phyloP scores from a whole-genome alignment of 2,329 filamentous ascomycete species.

The Clonostachys sp. region DNA sequence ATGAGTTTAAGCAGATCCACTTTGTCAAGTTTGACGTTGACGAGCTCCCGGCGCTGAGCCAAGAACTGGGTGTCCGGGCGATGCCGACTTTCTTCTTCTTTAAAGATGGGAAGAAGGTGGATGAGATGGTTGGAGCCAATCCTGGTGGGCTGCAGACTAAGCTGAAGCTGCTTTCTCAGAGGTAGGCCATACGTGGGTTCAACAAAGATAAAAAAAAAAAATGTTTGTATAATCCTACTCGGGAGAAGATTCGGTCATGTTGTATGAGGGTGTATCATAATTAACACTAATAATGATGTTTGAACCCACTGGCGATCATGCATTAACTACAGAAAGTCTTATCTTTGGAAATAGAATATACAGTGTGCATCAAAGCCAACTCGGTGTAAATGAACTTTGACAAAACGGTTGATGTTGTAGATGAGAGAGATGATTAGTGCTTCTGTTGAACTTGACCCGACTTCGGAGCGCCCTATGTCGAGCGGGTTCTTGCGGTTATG shows the following conservation, averaged over 20 bases:
- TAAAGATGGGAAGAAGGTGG: conserved; percentile 70
- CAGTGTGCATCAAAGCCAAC: no score
- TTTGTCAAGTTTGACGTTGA: conserved; percentile 95
- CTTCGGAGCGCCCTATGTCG: background rate
- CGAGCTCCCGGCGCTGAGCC: conserved; percentile 67
- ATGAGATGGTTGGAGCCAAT: conserved; percentile 77
- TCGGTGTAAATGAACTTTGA: no score
- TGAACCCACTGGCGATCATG: no score
- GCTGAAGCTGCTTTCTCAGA: conserved; percentile 17
- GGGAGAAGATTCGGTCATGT: no score
- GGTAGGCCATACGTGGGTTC: background rate
- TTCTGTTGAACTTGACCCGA: background rate
- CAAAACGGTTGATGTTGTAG: no score
- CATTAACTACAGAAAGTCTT: no score
- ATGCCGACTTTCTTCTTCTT: conserved; percentile 92
- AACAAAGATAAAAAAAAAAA: no score
- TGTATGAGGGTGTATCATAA: no score
- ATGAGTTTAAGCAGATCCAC: conserved; percentile 51
- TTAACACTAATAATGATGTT: no score
- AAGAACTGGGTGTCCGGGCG: conserved; percentile 75
- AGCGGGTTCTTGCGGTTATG: background rate
- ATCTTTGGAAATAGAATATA: no score
- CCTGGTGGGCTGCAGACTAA: conserved; percentile 56
- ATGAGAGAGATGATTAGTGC: background rate
- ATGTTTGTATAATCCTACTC: no score